Base-by-base conservation (phyloP, 1,284 basidiomycete species). In the Microbotryomycetes sp. region DNA sequence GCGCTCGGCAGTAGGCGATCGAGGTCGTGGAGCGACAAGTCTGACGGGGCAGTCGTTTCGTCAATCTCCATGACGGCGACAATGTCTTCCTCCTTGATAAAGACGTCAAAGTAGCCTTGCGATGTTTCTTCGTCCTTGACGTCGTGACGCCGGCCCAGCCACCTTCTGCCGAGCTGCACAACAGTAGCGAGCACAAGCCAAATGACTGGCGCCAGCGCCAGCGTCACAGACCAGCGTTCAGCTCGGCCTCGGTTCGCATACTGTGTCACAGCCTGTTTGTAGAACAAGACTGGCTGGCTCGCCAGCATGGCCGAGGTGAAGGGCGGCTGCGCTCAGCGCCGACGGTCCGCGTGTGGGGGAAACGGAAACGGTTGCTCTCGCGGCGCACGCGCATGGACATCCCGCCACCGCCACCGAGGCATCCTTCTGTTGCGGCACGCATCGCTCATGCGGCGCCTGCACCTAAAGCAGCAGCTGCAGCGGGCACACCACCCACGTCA, bases 31-130 rank as follows among this genome's bases (percentile, higher is more conserved):
- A 13, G 15, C 29, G 48, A 21, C 28, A 51, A 31, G 13, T 27
- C 48, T 23, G 28, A 11, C 7, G 27, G 30, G 5, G 15, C 30
- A 1, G 29, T 48, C 11, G 9, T 18, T 16, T 26, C 13, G 5
- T 51, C 29, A 26, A 29, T 26, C 11, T 23, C 45, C 26, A 31
- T 21, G 47, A 50, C 47, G 21, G 27, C 55, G 7, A 57, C 28
- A 18, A 57, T 57, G 18, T 57, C 55, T 24, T 48, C 16, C 31
- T 57, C 55, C 6, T 30, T 28, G 55, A 57, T 45, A 28, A 50
- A 57, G 9, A 57, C 35, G 35, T 41, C 35, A 41, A 41, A 41
- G 18, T 41, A 41, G 35, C 35, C 18, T 41, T 9, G 11, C 18
- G 35, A 9, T 41, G 35, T 11, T 9, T 18, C 35, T 9, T 41